Evolutionary conservation across 306 rosid genomes (phyloP).

Genomic region (Phaseolus lunatus): DNA sequence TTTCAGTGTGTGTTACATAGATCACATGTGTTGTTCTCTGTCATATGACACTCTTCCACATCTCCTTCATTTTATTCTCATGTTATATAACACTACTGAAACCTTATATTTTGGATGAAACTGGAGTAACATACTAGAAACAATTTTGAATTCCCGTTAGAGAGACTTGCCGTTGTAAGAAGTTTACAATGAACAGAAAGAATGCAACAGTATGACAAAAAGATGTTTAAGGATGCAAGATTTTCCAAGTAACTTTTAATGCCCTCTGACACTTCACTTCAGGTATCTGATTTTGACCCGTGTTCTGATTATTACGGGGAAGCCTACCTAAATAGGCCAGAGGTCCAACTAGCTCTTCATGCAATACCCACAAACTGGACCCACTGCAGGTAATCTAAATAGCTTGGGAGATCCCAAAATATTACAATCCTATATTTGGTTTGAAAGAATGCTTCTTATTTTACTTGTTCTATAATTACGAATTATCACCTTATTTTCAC

Average conservation of each 20-base stretch:
- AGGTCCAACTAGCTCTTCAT: constrained; percentile 64
- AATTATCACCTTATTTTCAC: neutral
- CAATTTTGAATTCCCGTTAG: too few relatives aligned
- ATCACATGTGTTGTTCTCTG: too few relatives aligned
- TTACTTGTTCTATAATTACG: neutral
- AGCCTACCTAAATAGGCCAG: constrained; percentile 55
- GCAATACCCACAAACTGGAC: constrained; percentile 60
- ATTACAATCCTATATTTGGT: neutral
- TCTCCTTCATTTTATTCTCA: too few relatives aligned
- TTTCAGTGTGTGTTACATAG: too few relatives aligned
- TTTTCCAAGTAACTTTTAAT: neutral
- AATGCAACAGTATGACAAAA: neutral
- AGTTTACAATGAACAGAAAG: too few relatives aligned
- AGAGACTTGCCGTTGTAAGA: too few relatives aligned
- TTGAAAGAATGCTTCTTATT: neutral
- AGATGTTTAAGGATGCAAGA: neutral
- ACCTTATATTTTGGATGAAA: too few relatives aligned
- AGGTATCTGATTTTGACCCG: constrained; percentile 58
- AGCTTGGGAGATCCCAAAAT: neutral
- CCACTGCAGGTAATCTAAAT: constrained; percentile 51
- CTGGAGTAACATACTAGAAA: too few relatives aligned
- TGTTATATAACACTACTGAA: too few relatives aligned
- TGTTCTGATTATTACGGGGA: constrained; percentile 51
- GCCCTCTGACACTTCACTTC: neutral
- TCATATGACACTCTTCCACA: too few relatives aligned